Evolutionary conservation across 2,329 filamentous ascomycete species (phyloP).

Genomic region (Didymella sp.): DNA sequence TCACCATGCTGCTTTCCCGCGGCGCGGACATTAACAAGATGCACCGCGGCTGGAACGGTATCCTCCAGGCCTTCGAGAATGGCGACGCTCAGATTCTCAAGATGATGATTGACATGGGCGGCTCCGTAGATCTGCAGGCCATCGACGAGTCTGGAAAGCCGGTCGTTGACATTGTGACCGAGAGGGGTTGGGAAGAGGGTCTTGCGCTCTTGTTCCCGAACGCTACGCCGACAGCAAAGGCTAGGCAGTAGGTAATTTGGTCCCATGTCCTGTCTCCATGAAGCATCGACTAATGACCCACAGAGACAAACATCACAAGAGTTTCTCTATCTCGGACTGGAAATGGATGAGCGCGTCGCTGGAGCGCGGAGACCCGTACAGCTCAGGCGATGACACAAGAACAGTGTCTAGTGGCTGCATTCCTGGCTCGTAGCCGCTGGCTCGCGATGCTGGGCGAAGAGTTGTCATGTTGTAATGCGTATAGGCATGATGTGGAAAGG

Average conservation of each 20-base stretch:
- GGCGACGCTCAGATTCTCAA: slow-evolving; percentile 45
- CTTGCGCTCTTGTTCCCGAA: slow-evolving; percentile 44
- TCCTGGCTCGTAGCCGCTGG: not conserved
- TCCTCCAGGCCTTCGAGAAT: slow-evolving; percentile 47
- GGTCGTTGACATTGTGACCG: slow-evolving; percentile 45
- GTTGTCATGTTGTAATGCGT: slow-evolving; percentile 4
- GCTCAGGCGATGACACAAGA: slow-evolving; percentile 12
- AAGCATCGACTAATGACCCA: not conserved
- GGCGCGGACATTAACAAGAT: slow-evolving; percentile 71
- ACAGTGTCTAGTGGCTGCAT: slow-evolving; percentile 23
- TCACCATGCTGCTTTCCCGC: slow-evolving; percentile 67
- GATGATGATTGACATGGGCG: slow-evolving; percentile 45
- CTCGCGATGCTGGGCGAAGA: not conserved
- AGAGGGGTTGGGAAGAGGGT: slow-evolving; percentile 48
- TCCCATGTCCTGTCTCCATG: not conserved
- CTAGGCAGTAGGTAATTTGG: slow-evolving; percentile 38
- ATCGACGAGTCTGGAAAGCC: slow-evolving; percentile 39
- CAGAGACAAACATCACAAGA: slow-evolving; percentile 17
- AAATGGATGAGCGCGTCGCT: slow-evolving; percentile 26
- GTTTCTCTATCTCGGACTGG: slow-evolving; percentile 31
- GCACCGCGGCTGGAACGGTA: slow-evolving; percentile 47
- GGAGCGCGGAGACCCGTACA: slow-evolving; percentile 10
- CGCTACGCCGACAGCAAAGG: slow-evolving; percentile 22
- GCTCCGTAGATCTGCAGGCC: slow-evolving; percentile 41
- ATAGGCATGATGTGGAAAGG: slow-evolving; percentile 11